Conservation (phyloP, 1,139 yeast genomes). For the Entelexis paramagnoliae region DNA sequence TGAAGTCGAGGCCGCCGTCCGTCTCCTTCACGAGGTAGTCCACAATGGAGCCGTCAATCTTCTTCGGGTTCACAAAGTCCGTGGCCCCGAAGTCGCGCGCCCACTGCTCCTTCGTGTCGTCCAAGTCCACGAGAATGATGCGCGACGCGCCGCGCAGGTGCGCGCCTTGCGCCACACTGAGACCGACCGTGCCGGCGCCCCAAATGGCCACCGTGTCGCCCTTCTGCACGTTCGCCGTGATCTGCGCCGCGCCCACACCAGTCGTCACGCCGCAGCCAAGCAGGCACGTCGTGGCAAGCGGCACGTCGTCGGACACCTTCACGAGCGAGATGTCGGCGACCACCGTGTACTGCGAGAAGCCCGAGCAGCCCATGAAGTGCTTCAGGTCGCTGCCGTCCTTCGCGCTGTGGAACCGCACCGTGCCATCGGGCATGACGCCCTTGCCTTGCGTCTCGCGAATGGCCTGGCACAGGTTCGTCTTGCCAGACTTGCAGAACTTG, state of each 20-base stretch:
- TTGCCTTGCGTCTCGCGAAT: conserved; percentile 87
- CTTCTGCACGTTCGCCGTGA: conserved; percentile 81
- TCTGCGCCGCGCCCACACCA: conserved; percentile 94
- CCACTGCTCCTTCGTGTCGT: conserved; percentile 75
- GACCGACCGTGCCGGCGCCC: conserved; percentile 96
- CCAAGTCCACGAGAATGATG: conserved; percentile 81
- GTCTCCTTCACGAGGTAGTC: conserved; percentile 79
- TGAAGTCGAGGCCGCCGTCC: conserved; percentile 92
- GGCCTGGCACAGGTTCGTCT: conserved; percentile 87
- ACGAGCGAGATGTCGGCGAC: conserved; percentile 97
- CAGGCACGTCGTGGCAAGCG: conserved; percentile 77
- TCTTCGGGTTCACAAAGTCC: conserved; percentile 77
- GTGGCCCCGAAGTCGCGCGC: conserved; percentile 89
- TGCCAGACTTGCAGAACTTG: conserved; percentile 89
- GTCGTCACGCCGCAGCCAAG: conserved; percentile 98
- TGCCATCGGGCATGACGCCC: conserved; percentile 94
- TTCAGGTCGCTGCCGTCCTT: conserved; percentile 66
- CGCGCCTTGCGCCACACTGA: conserved; percentile 94
- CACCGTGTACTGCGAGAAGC: conserved; percentile 93
- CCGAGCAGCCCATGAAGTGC: conserved; percentile 97
- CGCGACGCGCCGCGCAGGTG: conserved; percentile 65
- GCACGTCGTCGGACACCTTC: conserved; percentile 75
- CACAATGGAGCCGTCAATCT: conserved; percentile 50
- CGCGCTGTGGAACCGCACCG: conserved; percentile 59
- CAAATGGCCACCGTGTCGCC: conserved; percentile 94